These are phyloP conservation scores for Solanum gandarillasii DNA, from an alignment of 257 asterid genomes.

Conservation along the genomic window DNA sequence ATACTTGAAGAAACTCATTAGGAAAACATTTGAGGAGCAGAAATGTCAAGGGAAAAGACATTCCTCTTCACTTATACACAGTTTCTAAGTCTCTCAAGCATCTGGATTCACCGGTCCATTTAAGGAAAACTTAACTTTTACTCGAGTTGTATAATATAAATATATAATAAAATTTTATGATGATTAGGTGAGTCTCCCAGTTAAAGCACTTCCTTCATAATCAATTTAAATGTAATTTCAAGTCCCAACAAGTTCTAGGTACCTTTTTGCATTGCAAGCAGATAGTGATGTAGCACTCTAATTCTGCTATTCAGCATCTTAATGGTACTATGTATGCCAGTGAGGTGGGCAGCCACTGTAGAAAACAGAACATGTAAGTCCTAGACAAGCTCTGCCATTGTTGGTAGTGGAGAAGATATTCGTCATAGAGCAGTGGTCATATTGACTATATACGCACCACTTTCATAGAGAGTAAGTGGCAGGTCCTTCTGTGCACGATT, in stretches of 20 bases:
- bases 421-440: not conserved
- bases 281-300: slow-evolving; percentile 77
- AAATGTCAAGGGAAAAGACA: not conserved
- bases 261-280: slow-evolving; percentile 93
- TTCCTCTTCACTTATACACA: not conserved
- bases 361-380: not conserved
- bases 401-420: not conserved
- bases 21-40: not conserved
- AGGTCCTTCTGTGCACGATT: slow-evolving; percentile 91
- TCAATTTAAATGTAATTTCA: not conserved
- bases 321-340: slow-evolving; percentile 95
- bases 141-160: not conserved
- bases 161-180: not conserved
- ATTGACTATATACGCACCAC: slow-evolving; percentile 41
- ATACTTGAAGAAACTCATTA: not conserved
- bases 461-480: slow-evolving; percentile 78
- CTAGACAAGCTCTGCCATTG: not conserved
- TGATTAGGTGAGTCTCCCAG: not conserved
- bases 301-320: slow-evolving; percentile 93
- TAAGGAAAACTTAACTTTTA: not conserved
- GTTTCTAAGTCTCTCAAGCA: not conserved
- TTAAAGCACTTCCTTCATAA: not conserved
- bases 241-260: not conserved
- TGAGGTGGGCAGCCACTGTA: slow-evolving; percentile 94
- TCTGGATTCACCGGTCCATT: not conserved